Base-by-base conservation (phyloP, 2,329 filamentous ascomycete species). In the Orbilia brochopaga region DNA sequence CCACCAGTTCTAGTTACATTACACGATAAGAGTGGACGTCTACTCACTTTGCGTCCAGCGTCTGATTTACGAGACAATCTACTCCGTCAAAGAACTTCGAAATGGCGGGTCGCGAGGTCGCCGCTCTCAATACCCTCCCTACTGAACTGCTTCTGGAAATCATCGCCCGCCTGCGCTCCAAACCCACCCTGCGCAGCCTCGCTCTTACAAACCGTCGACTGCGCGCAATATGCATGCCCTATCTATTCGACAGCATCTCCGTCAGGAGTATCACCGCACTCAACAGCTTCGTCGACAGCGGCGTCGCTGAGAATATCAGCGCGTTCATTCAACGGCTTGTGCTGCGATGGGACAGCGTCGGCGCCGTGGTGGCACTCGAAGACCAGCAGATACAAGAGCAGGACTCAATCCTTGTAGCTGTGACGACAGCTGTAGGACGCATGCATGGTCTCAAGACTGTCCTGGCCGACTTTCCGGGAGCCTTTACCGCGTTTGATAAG, bases 111-210 rank as follows among this genome's bases (percentile, higher is more conserved):
- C 7, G n/a, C 23, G 4, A 32, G 44, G 17, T 23, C 42, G 48
- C 59, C 8, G 52, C 48, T 7, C 21, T 70, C 8, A 42, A 37
- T 10, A 40, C 32, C 17, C 59, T 70, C 6, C 66, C 66, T 4
- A 53, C 66, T 24, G 66, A 70, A 56, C 37, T 70, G 37, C 63
- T 70, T 32, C 30, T 64, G 24, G 48, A 53, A 17, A 64, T 70
- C 50, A 53, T 70, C 50, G 63, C 59, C 21, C 32, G 64, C 24
- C 30, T 70, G 19, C 66, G 59, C 15, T 70, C 66, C 11, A 70
- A 70, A 64, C 32, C 37, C 19, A 48, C 54, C 1, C 48, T 70
- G 23, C 59, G 58, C 44, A 64, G 50, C 21, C 48, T 70, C 7
- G 63, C 66, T 1, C 40, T 64, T n/a, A 27, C 54, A 2, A 54